phyloP scores from a whole-genome alignment of 257 asterid species.

The Ilex aquifolium region DNA sequence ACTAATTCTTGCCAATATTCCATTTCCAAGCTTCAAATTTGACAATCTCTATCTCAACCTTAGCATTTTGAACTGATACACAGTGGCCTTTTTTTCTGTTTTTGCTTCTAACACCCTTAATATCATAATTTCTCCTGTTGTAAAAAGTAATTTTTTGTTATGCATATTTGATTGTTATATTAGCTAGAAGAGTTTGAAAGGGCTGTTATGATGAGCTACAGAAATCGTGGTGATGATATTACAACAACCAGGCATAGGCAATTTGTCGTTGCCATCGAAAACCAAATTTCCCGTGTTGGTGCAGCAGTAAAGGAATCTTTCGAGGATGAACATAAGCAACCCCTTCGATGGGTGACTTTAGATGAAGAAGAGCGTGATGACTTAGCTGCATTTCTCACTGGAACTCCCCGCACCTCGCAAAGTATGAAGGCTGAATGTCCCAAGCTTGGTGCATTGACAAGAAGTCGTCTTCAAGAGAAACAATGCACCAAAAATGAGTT shows the following conservation, averaged over 20 bases:
- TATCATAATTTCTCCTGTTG: not conserved
- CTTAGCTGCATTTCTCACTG: slow-evolving; percentile 76
- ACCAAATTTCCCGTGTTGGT: slow-evolving; percentile 62
- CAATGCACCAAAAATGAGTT: slow-evolving; percentile 17
- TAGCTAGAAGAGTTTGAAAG: slow-evolving; percentile 90
- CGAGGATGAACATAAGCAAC: slow-evolving; percentile 46
- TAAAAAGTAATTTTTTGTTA: slow-evolving; percentile 1
- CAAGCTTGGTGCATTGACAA: slow-evolving; percentile 16
- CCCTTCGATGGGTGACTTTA: slow-evolving; percentile 69
- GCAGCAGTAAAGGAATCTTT: slow-evolving; percentile 49
- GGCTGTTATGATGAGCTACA: slow-evolving; percentile 77
- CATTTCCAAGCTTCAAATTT: too few species aligned
- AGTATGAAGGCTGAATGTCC: slow-evolving; percentile 24
- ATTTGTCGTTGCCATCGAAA: slow-evolving; percentile 62
- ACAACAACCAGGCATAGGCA: slow-evolving; percentile 65
- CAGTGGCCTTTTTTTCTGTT: not conserved
- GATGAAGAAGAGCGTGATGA: slow-evolving; percentile 70
- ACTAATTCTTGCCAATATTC: too few species aligned
- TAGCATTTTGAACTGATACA: too few species aligned
- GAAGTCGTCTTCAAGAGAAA: slow-evolving; percentile 24
- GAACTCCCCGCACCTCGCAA: slow-evolving; percentile 29
- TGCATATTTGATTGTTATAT: slow-evolving; percentile 5
- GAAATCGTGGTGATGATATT: slow-evolving; percentile 49
- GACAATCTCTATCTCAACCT: too few species aligned
- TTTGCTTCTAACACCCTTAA: not conserved